Evolutionary conservation across 2,329 filamentous ascomycete genomes (phyloP), one percentile per base, ranked within the genome.

Genomic region (Aspergillus brasiliensis): DNA sequence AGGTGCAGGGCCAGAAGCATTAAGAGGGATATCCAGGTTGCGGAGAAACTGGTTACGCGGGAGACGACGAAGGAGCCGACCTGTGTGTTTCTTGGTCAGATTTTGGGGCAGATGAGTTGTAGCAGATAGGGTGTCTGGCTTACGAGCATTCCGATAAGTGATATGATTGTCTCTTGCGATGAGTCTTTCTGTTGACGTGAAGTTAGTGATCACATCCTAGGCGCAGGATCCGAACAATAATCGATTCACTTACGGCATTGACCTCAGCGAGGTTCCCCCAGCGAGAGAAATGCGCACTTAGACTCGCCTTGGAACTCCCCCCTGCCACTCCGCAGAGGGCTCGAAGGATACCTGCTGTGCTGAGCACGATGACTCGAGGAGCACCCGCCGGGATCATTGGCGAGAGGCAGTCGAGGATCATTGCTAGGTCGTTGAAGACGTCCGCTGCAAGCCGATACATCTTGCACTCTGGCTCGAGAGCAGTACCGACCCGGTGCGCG

Each of bases 81-180:
- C 80, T 84, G 52, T 21, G 2, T 15, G 25, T 8, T 42, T 34
- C 28, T 54, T 10, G 17, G 44, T 63, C 15, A 57, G 52, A 53
- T 31, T n/a, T 3, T 48, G 28, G 21, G 1, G 40, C 2, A 13
- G 19, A 15, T 44, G 17, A 13, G 13, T n/a, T 28, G 40, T 28
- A 21, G n/a, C 1, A 31, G 11, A 31, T 7, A 48, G 60, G 27
- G 51, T 25, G 51, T 10, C 27, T 31, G 17, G 8, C 80, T 72
- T 75, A 85, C 83, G 54, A 97, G 82, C 85, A 98, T 92, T 2
- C 95, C 95, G 34, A 97, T 63, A 25, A 98, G 82, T 2, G 91
- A 94, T 58, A 99, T 91, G 19, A 97, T 87, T 0, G 94, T 98
- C 77, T 98, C 95, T 78, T 98, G 95, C 65, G 91, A 96, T 11